A percentile compares a stretch with the other conserved stretches of the same genome.
Conservation (phyloP, 495 filamentous ascomycete species). For the Gamarada debralockiae region DNA sequence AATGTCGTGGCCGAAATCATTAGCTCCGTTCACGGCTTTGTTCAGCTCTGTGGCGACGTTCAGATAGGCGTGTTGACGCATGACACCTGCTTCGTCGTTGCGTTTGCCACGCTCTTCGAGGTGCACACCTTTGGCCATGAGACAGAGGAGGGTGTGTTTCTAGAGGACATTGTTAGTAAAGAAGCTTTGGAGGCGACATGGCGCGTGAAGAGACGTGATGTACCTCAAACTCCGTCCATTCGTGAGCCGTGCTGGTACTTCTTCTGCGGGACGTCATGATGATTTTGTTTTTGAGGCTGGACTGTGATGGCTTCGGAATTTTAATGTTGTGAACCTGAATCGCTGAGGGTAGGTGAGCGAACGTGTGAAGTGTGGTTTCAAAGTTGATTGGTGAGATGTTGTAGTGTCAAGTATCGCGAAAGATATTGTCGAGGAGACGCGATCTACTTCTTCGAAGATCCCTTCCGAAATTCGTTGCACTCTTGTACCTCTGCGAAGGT, state of each 20-base stretch:
- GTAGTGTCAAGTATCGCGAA: too few species aligned
- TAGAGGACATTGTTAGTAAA: slow-evolving; percentile 2
- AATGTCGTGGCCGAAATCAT: slow-evolving; percentile 19
- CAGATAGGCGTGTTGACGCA: slow-evolving; percentile 5
- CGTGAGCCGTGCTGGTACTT: neutral
- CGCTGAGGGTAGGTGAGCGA: too few species aligned
- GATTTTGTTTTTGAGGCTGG: slow-evolving; percentile 4
- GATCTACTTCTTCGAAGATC: too few species aligned
- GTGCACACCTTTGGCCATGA: slow-evolving; percentile 19
- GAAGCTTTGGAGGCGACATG: neutral
- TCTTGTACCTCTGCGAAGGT: too few species aligned
- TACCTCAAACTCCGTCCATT: slow-evolving; percentile 20
- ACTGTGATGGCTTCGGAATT: too few species aligned
- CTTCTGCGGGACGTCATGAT: slow-evolving; percentile 16
- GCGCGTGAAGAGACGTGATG: slow-evolving; percentile 2
- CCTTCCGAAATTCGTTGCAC: too few species aligned
- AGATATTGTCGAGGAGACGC: too few species aligned
- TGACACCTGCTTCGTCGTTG: neutral
- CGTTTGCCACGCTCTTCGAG: slow-evolving; percentile 2
- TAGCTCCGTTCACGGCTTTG: slow-evolving; percentile 16
- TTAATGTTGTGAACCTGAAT: slow-evolving; percentile 4
- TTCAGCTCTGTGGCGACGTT: slow-evolving; percentile 24
- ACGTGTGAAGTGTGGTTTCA: too few species aligned
- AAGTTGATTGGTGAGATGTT: too few species aligned
- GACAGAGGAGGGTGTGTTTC: slow-evolving; percentile 20